Conservation (phyloP, 2,329 filamentous ascomycete species). For the Oidium heveae region DNA sequence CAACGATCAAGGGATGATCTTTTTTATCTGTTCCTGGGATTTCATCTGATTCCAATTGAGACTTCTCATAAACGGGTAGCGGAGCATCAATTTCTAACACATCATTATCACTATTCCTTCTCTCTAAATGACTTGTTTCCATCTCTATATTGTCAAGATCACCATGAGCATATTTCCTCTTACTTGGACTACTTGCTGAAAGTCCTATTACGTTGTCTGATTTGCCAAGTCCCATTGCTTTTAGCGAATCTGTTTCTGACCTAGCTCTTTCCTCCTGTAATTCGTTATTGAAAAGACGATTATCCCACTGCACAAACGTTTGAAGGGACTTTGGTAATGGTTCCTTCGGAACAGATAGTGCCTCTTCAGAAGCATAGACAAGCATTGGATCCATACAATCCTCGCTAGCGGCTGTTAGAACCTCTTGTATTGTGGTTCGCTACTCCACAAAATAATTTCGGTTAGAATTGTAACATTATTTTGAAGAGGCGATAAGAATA, state of each 20-base stretch:
- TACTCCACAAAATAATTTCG: constrained; percentile 8
- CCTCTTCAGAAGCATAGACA: constrained; percentile 27
- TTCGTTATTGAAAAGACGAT: constrained; percentile 25
- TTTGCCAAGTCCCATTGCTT: background rate
- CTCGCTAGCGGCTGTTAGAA: constrained; percentile 21
- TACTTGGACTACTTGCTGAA: constrained; percentile 6
- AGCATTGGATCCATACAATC: constrained; percentile 24
- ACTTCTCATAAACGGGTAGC: background rate
- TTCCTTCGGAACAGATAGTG: constrained; percentile 15
- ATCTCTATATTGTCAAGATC: background rate
- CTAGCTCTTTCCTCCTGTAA: constrained; percentile 10
- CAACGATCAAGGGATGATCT: constrained; percentile 6
- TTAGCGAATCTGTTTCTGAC: background rate
- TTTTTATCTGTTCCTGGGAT: background rate
- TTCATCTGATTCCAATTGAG: background rate
- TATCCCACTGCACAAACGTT: constrained; percentile 22
- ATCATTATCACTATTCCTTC: background rate
- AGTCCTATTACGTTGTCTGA: constrained; percentile 1
- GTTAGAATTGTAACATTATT: background rate
- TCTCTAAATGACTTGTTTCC: background rate
- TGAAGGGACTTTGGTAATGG: constrained; percentile 18
- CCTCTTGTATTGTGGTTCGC: constrained; percentile 22
- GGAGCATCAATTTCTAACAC: background rate
- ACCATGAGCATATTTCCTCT: constrained; percentile 8
- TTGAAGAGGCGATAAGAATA: background rate